phyloP scores from a whole-genome alignment of 108 stramenopile genomes.

The Pseudonitzschia multistriata region DNA sequence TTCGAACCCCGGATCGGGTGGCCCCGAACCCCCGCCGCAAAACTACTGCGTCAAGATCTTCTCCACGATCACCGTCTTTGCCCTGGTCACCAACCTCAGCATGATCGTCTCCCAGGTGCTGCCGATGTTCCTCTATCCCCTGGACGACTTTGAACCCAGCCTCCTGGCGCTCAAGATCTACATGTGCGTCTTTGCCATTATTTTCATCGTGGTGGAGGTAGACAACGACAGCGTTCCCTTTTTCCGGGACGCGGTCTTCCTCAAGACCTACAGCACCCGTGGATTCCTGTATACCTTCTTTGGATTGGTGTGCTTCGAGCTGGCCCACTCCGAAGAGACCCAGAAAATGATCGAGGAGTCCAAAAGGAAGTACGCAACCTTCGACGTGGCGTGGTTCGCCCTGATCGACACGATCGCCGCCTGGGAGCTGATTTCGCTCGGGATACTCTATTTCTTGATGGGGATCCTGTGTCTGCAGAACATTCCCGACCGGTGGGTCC shows the following conservation, averaged over 20 bases:
- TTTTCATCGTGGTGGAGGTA: slow-evolving; percentile 61
- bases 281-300: slow-evolving; percentile 83
- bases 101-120: slow-evolving; percentile 45
- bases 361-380: slow-evolving; percentile 7
- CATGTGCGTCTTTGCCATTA: slow-evolving; percentile 56
- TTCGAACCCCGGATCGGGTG: neutral
- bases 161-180: slow-evolving; percentile 51
- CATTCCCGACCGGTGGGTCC: slow-evolving; percentile 52
- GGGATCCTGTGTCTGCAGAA: slow-evolving; percentile 69
- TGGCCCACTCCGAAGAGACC: slow-evolving; percentile 59
- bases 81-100: slow-evolving; percentile 20
- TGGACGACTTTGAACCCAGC: slow-evolving; percentile 15
- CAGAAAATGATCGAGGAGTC: slow-evolving; percentile 42
- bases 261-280: slow-evolving; percentile 46
- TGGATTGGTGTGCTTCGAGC: slow-evolving; percentile 70
- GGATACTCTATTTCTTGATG: slow-evolving; percentile 59
- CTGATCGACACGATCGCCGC: slow-evolving; percentile 63
- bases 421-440: slow-evolving; percentile 51
- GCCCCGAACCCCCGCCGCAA: slow-evolving; percentile 30
- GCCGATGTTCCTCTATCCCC: slow-evolving; percentile 34
- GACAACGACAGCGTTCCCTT: slow-evolving; percentile 36
- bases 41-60: slow-evolving; percentile 35
- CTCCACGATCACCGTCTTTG: slow-evolving; percentile 29
- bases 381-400: slow-evolving; percentile 43
- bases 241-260: slow-evolving; percentile 27